phyloP scores from a whole-genome alignment of 164 flowering plant species.

The Santalum album region DNA sequence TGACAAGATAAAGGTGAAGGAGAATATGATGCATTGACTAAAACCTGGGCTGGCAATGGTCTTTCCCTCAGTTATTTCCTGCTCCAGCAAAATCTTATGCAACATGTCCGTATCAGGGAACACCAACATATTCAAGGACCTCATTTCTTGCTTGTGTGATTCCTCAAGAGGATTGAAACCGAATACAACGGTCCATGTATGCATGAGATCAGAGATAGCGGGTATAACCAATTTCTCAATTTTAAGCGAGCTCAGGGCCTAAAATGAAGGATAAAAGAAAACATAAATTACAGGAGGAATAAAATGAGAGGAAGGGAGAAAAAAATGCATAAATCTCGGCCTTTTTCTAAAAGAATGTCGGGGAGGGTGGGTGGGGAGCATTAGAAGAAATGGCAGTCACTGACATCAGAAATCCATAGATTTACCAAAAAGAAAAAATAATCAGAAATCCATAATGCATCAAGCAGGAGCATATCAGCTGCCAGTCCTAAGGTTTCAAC shows the following conservation, averaged over 20 bases:
- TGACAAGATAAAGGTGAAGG: not conserved
- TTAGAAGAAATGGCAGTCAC: too few relatives aligned
- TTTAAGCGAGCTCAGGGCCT: conserved; percentile 66
- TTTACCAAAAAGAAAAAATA: too few relatives aligned
- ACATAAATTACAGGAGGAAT: not conserved
- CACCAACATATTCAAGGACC: conserved; percentile 74
- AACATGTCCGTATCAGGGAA: conserved; percentile 89
- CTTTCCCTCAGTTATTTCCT: conserved; percentile 22
- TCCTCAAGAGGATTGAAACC: conserved; percentile 66
- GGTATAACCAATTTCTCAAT: conserved; percentile 83
- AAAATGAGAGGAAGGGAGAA: not conserved
- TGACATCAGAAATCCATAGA: too few relatives aligned
- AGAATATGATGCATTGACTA: not conserved
- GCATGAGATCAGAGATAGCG: conserved; percentile 72
- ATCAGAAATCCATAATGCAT: too few relatives aligned
- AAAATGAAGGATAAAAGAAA: conserved; percentile 6
- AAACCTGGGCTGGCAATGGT: conserved; percentile 23
- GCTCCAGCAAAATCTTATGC: conserved; percentile 45
- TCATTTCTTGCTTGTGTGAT: conserved; percentile 58
- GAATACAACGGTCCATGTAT: conserved; percentile 80
- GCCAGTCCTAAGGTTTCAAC: too few relatives aligned
- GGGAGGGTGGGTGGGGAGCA: too few relatives aligned
- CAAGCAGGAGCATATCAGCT: too few relatives aligned
- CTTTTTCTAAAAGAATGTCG: too few relatives aligned
- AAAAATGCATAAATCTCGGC: too few relatives aligned